phyloP scores from a whole-genome alignment of 495 filamentous ascomycete genomes.

The Entonaema liquescens region DNA sequence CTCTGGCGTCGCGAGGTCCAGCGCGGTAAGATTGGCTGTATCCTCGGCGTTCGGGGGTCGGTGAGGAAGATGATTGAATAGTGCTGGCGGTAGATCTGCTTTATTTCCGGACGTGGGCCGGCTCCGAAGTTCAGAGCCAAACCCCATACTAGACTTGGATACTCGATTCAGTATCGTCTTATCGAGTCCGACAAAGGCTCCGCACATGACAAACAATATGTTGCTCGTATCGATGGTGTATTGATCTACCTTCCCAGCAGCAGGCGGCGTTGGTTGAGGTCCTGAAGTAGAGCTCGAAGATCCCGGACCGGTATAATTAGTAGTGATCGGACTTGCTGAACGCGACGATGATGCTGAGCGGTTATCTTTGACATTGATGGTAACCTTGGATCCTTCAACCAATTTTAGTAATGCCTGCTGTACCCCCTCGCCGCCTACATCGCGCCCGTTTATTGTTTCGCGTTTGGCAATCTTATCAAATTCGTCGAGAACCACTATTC shows the following conservation, averaged over 20 bases:
- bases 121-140: slow-evolving; percentile 81
- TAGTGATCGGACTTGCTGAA: slow-evolving; percentile 52
- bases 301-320: slow-evolving; percentile 47
- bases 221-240: slow-evolving; percentile 94
- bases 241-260: slow-evolving; percentile 75
- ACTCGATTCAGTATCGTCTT: slow-evolving; percentile 88
- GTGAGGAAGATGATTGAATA: slow-evolving; percentile 56
- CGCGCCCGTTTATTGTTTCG: slow-evolving; percentile 66
- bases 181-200: slow-evolving; percentile 92
- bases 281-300: slow-evolving; percentile 46
- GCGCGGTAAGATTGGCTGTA: slow-evolving; percentile 67
- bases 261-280: slow-evolving; percentile 47
- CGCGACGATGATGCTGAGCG: slow-evolving; percentile 58
- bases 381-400: slow-evolving; percentile 93
- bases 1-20: slow-evolving; percentile 80
- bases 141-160: slow-evolving; percentile 88
- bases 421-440: slow-evolving; percentile 92
- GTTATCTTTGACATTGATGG: slow-evolving; percentile 86
- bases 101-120: slow-evolving; percentile 46
- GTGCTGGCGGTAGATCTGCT: slow-evolving; percentile 51
- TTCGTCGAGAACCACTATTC: slow-evolving; percentile 95
- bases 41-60: slow-evolving; percentile 26
- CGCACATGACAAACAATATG: slow-evolving; percentile 95
- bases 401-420: slow-evolving; percentile 97
- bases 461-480: slow-evolving; percentile 89